These are phyloP conservation scores for Apiotrichum laibachii DNA, from an alignment of 1,284 basidiomycete genomes.

Conservation along the genomic window DNA sequence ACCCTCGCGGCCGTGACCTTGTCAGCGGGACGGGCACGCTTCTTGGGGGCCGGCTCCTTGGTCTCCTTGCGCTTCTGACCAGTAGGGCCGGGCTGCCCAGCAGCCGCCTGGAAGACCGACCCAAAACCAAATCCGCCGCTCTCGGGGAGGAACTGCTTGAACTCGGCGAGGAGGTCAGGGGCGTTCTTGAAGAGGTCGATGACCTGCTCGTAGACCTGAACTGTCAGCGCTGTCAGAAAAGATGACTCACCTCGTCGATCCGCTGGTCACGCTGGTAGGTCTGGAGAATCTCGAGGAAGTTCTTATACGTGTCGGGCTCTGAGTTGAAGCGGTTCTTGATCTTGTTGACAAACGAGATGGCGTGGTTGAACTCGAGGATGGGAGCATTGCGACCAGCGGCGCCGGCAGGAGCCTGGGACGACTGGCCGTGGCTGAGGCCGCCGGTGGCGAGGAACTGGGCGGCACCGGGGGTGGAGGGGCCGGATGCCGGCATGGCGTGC, in stretches of 20 bases:
- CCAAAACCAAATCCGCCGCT: conserved; percentile 45
- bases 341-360: conserved; percentile 97
- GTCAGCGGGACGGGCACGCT: conserved; percentile 55
- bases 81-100: conserved; percentile 8
- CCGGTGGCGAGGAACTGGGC: conserved; percentile 43
- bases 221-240: conserved; percentile 13
- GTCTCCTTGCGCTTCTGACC: conserved; percentile 39
- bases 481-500: conserved; percentile 33
- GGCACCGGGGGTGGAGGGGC: conserved; percentile 42
- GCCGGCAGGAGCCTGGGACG: conserved; percentile 32
- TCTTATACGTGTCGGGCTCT: conserved; percentile 94
- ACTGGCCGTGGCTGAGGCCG: conserved; percentile 8
- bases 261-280: conserved; percentile 94
- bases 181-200: conserved; percentile 88
- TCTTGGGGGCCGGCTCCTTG: conserved; percentile 46
- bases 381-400: conserved; percentile 38
- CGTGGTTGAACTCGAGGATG: conserved; percentile 88
- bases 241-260: conserved; percentile 72
- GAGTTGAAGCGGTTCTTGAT: conserved; percentile 93
- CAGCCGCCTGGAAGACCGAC: conserved; percentile 36
- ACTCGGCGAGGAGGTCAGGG: conserved; percentile 88
- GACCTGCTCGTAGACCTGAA: conserved; percentile 87
- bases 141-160: conserved; percentile 92
- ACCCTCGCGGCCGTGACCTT: conserved; percentile 30
- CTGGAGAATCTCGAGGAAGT: conserved; percentile 96